phyloP scores from a whole-genome alignment of 2,329 filamentous ascomycete genomes.

The Scolecobasidium constrictum region DNA sequence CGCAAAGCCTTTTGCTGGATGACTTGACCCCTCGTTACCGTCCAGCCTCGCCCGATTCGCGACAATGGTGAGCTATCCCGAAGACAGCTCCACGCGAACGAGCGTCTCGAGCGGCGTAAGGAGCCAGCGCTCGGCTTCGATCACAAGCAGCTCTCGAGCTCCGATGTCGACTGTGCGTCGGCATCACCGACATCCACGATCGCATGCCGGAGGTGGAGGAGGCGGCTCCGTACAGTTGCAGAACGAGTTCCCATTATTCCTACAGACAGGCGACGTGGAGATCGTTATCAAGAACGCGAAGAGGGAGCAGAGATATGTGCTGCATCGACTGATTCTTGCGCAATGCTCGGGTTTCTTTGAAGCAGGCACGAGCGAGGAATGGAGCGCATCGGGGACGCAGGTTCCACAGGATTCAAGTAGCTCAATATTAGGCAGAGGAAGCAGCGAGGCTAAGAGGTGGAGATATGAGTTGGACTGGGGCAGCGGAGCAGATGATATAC shows the following conservation, averaged over 20 bases:
- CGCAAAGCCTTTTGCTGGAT: not conserved
- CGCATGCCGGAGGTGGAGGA: slow-evolving; percentile 56
- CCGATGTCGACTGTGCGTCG: slow-evolving; percentile 7
- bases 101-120: not conserved
- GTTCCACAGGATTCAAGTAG: slow-evolving; percentile 21
- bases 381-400: slow-evolving; percentile 39
- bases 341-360: slow-evolving; percentile 94
- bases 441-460: slow-evolving; percentile 53
- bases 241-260: slow-evolving; percentile 90
- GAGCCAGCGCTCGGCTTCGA: slow-evolving; percentile 1
- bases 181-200: slow-evolving; percentile 36
- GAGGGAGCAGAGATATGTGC: slow-evolving; percentile 71
- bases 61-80: slow-evolving; percentile 3
- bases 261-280: slow-evolving; percentile 85
- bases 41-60: not conserved
- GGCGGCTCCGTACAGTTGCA: slow-evolving; percentile 50
- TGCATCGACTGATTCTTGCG: slow-evolving; percentile 77
- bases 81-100: not conserved
- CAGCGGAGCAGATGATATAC: slow-evolving; percentile 60
- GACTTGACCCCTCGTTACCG: not conserved
- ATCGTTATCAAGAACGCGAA: slow-evolving; percentile 61
- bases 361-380: slow-evolving; percentile 69
- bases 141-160: slow-evolving; percentile 8
- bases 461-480: slow-evolving; percentile 76
- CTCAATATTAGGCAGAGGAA: slow-evolving; percentile 16